Evolutionary conservation across 2,329 filamentous ascomycete species (phyloP), one percentile per base, ranked within the genome.

Genomic region (Aspergillus tamarii): DNA sequence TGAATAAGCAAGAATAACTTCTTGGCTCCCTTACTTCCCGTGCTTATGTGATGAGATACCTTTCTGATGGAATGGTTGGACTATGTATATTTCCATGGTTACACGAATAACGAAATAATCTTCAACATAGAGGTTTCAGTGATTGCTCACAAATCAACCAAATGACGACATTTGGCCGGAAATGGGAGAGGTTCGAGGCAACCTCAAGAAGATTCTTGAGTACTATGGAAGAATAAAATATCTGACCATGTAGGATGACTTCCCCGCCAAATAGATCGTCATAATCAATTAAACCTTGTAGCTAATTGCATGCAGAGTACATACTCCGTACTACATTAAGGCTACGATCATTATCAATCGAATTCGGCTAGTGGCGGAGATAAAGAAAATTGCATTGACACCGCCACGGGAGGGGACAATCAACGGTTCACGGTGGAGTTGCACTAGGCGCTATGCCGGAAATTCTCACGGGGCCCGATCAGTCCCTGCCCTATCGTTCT

Each of bases 401-500:
- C 26, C 48, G 48, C 48, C 48, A 52, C 48, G 21, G 26, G 46
- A 50, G 46, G 46, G 30, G 48, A 52, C 9, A 52, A 52, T 36
- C 56, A 32, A 43, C 26, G 56, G 34, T 39, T 48, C 16, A 12
- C 45, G 43, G 66, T 66, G 64, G 66, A 60, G 64, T 61, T 55
- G 23, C 48, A 30, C 46, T 60, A 21, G 32, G 52, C 58, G 61
- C 59, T 64, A 63, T 57, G 59, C 61, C 66, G 61, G 65, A 67
- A 66, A 60, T 57, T 60, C 46, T 61, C 64, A 60, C 65, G 66
- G 64, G 59, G 55, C 61, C 59, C 41, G 56, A 55, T 62, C 65
- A 68, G 64, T 62, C 50, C 67, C 70, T 66, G 59, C 59, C 65
- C 60, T 67, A 64, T 65, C 63, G 55, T 64, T 59, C 66, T 64